Evolutionary conservation across 345 rosid genomes (phyloP).

Genomic region (Geranium brycei): DNA sequence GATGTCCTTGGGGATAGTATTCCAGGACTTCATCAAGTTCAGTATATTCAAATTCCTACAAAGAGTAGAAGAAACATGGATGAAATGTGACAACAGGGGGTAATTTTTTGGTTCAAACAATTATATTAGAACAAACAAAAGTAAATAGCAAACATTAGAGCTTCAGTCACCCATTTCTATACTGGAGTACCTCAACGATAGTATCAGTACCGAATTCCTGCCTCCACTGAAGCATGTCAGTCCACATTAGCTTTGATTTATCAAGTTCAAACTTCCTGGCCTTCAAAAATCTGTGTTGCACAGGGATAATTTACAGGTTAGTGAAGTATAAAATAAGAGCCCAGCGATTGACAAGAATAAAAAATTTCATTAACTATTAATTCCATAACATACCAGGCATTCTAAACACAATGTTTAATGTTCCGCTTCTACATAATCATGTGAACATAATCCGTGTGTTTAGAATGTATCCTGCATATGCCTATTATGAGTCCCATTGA

Average conservation of each 20-base stretch:
- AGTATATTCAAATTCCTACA: conserved; percentile 67
- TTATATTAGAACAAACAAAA: background rate
- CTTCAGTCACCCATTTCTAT: no score
- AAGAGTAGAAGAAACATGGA: background rate
- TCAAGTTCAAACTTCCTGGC: conserved; percentile 88
- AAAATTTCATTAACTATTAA: background rate
- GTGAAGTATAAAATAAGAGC: background rate
- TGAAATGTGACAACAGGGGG: background rate
- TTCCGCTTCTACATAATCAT: background rate
- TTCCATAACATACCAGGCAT: no score
- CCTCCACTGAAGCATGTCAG: conserved; percentile 86
- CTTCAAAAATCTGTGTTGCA: conserved; percentile 54
- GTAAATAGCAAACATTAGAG: no score
- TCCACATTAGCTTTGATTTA: conserved; percentile 90
- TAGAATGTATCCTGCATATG: background rate
- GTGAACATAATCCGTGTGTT: background rate
- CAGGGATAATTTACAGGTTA: background rate
- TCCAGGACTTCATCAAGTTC: conserved; percentile 55
- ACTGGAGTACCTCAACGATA: conserved; percentile 43
- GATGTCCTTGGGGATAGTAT: conserved; percentile 88
- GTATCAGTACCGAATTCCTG: conserved; percentile 70
- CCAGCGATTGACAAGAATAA: background rate
- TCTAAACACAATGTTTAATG: background rate
- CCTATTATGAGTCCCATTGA: background rate
- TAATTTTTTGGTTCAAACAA: background rate